phyloP scores from a whole-genome alignment of 2,329 filamentous ascomycete species.

The Colletotrichum truncatum region DNA sequence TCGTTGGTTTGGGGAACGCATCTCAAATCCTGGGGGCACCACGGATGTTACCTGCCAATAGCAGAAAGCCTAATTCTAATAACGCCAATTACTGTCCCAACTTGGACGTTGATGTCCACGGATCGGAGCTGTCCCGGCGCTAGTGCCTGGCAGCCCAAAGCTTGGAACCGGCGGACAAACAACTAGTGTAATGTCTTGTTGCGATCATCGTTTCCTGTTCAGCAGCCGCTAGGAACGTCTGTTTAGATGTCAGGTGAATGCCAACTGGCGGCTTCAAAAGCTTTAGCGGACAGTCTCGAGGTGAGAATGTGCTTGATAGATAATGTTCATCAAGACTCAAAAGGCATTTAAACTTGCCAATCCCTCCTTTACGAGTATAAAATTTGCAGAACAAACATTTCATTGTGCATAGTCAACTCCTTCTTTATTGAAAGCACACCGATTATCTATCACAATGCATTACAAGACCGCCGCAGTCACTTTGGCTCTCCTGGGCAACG shows the following conservation, averaged over 20 bases:
- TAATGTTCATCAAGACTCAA: too few species aligned
- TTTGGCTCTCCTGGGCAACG: constrained; percentile 36
- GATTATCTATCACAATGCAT: constrained; percentile 36
- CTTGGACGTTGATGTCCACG: constrained; percentile 3
- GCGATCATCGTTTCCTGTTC: constrained; percentile 5
- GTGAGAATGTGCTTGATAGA: too few species aligned
- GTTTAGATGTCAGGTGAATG: not conserved
- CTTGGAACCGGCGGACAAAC: not conserved
- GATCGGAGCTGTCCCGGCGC: constrained; percentile 13
- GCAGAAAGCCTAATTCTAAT: not conserved
- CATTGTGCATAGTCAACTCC: too few species aligned
- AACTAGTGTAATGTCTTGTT: constrained; percentile 10
- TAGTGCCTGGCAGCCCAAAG: constrained; percentile 5
- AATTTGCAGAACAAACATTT: too few species aligned
- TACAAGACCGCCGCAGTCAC: constrained; percentile 36
- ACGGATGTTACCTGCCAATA: constrained; percentile 10
- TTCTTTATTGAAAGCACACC: not conserved
- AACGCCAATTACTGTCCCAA: not conserved
- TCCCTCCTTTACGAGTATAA: too few species aligned
- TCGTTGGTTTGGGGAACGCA: constrained; percentile 4
- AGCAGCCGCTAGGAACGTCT: not conserved
- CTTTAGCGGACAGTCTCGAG: too few species aligned
- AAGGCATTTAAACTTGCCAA: too few species aligned
- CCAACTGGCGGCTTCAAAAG: not conserved
- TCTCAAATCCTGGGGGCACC: not conserved